phyloP scores from a whole-genome alignment of 306 rosid species.

The Inga leiocalycina region DNA sequence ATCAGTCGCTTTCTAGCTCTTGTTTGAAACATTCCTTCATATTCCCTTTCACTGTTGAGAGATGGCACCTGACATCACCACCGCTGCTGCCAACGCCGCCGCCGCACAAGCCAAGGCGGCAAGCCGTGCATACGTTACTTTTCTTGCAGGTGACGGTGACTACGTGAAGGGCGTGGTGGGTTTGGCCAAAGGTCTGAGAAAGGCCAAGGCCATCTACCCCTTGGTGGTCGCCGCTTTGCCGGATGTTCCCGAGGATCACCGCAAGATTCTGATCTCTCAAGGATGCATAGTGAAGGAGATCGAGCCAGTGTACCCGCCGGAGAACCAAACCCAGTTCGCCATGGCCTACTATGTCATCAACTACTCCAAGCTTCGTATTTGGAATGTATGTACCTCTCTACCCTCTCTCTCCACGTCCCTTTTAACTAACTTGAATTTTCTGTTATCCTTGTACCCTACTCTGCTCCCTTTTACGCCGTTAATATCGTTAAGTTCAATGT shows the following conservation, averaged over 20 bases:
- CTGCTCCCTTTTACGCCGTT: not conserved
- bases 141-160: slow-evolving; percentile 82
- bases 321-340: slow-evolving; percentile 78
- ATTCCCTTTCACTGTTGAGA: not conserved
- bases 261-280: slow-evolving; percentile 58
- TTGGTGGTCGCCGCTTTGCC: slow-evolving; percentile 82
- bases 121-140: slow-evolving; percentile 69
- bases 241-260: slow-evolving; percentile 78
- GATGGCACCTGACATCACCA: slow-evolving; percentile 61
- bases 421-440: not conserved
- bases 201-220: slow-evolving; percentile 61
- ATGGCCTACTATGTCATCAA: slow-evolving; percentile 92
- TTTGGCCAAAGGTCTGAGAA: slow-evolving; percentile 77
- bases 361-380: slow-evolving; percentile 87
- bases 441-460: not conserved
- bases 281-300: slow-evolving; percentile 75
- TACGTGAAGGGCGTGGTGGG: slow-evolving; percentile 87
- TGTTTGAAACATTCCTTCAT: not conserved
- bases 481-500: not conserved
- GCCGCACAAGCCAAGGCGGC: not conserved
- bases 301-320: slow-evolving; percentile 70
- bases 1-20: not conserved
- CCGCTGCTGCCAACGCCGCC: slow-evolving; percentile 7
- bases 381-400: slow-evolving; percentile 66
- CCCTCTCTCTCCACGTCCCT: not conserved